phyloP scores from a whole-genome alignment of 2,329 filamentous ascomycete genomes.

The Pyrenochaeta sp. region DNA sequence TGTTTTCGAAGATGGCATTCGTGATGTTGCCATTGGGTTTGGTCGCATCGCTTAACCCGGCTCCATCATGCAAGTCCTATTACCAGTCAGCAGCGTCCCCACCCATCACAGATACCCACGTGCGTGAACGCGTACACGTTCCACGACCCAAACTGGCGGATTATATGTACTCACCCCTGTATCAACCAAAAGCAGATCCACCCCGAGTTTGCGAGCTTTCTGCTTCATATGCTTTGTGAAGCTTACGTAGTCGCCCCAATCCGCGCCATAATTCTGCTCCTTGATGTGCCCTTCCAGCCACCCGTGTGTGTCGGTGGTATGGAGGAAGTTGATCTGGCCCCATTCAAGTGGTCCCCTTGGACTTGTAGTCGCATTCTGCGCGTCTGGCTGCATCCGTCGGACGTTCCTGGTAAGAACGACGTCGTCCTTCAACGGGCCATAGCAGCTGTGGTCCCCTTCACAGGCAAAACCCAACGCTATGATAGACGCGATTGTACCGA shows the following conservation, averaged over 20 bases:
- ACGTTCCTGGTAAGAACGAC: slow-evolving; percentile 53
- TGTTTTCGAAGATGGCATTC: slow-evolving; percentile 61
- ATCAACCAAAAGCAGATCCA: slow-evolving; percentile 68
- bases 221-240: slow-evolving; percentile 68
- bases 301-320: slow-evolving; percentile 69
- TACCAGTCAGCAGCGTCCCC: slow-evolving; percentile 1
- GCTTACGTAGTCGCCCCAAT: slow-evolving; percentile 72
- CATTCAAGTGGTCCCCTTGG: slow-evolving; percentile 61
- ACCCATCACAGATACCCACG: background rate
- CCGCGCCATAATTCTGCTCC: slow-evolving; percentile 69
- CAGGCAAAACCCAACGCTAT: slow-evolving; percentile 30
- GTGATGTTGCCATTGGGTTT: slow-evolving; percentile 64
- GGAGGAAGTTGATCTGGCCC: slow-evolving; percentile 73
- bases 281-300: slow-evolving; percentile 70
- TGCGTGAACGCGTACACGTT: slow-evolving; percentile 5
- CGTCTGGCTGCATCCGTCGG: slow-evolving; percentile 56
- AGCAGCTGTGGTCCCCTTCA: slow-evolving; percentile 48
- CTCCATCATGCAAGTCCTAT: slow-evolving; percentile 71
- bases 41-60: slow-evolving; percentile 69
- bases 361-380: slow-evolving; percentile 48
- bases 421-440: slow-evolving; percentile 50
- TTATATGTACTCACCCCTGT: slow-evolving; percentile 55
- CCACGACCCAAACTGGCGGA: background rate
- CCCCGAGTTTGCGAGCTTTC: slow-evolving; percentile 64
- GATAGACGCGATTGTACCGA: slow-evolving; percentile 15